Base-by-base conservation (phyloP, 177 flowering plant species). In the Vitis hybrid region DNA sequence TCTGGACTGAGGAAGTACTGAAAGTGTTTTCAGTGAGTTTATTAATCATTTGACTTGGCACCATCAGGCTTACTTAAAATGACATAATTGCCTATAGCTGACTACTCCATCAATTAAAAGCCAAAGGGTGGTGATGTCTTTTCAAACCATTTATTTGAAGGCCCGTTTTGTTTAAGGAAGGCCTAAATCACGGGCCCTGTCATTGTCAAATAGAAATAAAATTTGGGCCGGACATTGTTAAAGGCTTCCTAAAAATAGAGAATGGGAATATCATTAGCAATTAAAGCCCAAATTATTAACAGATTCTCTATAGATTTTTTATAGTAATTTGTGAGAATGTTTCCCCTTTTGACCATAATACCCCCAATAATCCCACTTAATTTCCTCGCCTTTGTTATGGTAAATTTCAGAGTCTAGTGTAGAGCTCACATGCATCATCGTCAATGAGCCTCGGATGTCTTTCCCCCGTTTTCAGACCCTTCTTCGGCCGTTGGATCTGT, bases 221-320 rank as follows among this genome's bases (percentile, higher is more conserved):
- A 50, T 19, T 12, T 6, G 2, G 22, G 19, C 12, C 13, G 56
- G 52, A 19, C n/a, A n/a, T 12, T 34, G 31, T 56, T 31, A 67
- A 31, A 31, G 31, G 10, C 1, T 51, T 52, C 19, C 66, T 39
- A 61, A 20, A 52, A 69, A 61, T n/a, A 22, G 51, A 4, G 61
- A 74, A 64, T 29, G 18, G 18, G 18, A 53, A 65, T 22, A 64
- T 72, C 34, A 68, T 68, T 68, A 56, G 61, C 70, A 63, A 64
- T 74, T 48, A 71, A 65, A 13, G 18, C 63, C 65, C 11, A 57
- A 63, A 22, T 70, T 20, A 61, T 48, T 59, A 50, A 16, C 53
- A 31, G 59, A 69, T 50, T 59, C 49, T 61, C 8, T 39, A 22
- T 18, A 19, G 31, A 57, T 57, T 48, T 39, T 11, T 11, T 5